These are phyloP conservation scores for Suhomyces wounanorum DNA, from an alignment of 1,139 yeast species.

Conservation along the genomic window DNA sequence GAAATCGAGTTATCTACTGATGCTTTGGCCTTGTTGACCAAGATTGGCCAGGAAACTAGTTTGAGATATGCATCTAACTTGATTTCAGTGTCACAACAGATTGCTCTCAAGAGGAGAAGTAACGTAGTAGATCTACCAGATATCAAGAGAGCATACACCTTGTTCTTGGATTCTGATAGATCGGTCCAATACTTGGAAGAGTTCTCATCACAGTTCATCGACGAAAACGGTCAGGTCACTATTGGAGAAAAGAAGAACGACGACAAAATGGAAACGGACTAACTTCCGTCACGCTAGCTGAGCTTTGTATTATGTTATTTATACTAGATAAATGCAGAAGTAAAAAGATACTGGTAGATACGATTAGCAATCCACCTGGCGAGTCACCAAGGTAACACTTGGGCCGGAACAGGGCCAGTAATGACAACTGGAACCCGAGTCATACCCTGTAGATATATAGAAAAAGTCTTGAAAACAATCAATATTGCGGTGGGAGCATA, in stretches of 20 bases:
- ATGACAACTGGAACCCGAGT: not conserved
- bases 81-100: slow-evolving; percentile 84
- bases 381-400: not conserved
- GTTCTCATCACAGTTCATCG: slow-evolving; percentile 66
- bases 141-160: slow-evolving; percentile 81
- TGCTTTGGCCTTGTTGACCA: slow-evolving; percentile 86
- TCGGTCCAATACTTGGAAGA: slow-evolving; percentile 81
- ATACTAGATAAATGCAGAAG: slow-evolving; percentile 8
- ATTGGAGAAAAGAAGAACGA: slow-evolving; percentile 37
- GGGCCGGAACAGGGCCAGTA: not conserved
- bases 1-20: slow-evolving; percentile 84
- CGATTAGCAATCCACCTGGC: not conserved
- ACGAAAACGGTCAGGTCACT: slow-evolving; percentile 66
- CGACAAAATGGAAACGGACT: slow-evolving; percentile 56
- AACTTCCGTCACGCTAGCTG: slow-evolving; percentile 5
- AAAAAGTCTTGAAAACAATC: not conserved
- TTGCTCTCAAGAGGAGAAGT: slow-evolving; percentile 79
- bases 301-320: slow-evolving; percentile 7
- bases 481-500: not conserved
- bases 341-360: not conserved
- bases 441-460: not conserved
- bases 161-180: slow-evolving; percentile 86
- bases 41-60: slow-evolving; percentile 90
- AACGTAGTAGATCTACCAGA: slow-evolving; percentile 74
- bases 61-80: slow-evolving; percentile 91